Base-by-base conservation (phyloP, 2,329 filamentous ascomycete species). In the Erysiphe pulchra region DNA sequence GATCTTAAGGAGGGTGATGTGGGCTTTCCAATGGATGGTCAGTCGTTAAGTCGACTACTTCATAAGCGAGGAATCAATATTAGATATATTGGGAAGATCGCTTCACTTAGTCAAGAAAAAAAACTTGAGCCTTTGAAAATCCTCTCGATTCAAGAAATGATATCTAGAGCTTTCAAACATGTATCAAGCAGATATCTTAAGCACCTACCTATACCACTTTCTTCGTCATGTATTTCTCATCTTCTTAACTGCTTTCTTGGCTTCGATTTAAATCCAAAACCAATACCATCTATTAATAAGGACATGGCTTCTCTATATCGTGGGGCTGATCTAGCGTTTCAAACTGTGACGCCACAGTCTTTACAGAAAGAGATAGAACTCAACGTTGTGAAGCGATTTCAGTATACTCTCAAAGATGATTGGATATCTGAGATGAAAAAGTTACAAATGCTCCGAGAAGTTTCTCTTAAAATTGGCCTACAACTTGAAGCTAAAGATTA, bases 11-110 rank as follows among this genome's bases (percentile, higher is more conserved):
- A 92, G 52, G 86, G 84, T 7, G 87, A 98, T 53, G 79, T 93
- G 52, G 90, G 87, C 55, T 95, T 95, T 66, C 90, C 90, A 12
- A 94, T 95, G 84, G 92, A 98, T 55, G 90, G 90, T n/a, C 74
- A 81, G 56, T 94, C 87, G 17, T 68, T 98, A 48, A 83, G 80
- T 55, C 76, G 77, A 52, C 72, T 94, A 45, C 69, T 98, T 57
- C 90, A 98, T 67, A 93, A 93, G 69, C 82, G 87, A 38, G 90
- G 90, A 63, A 86, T 98, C 66, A 98, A 98, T 65, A 72, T 95
- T 50, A 75, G 92, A 56, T 98, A 98, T 61, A 70, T 95, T n/a
- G 90, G 90, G 52, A 80, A 77, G 61, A 63, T 98, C 50, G 80
- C 83, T 12, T 67, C 72, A 48, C 68, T 81, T 45, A 75, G 79